Evolutionary conservation across 2,329 filamentous ascomycete genomes (phyloP).

Genomic region (Lasiodiplodia sp.): DNA sequence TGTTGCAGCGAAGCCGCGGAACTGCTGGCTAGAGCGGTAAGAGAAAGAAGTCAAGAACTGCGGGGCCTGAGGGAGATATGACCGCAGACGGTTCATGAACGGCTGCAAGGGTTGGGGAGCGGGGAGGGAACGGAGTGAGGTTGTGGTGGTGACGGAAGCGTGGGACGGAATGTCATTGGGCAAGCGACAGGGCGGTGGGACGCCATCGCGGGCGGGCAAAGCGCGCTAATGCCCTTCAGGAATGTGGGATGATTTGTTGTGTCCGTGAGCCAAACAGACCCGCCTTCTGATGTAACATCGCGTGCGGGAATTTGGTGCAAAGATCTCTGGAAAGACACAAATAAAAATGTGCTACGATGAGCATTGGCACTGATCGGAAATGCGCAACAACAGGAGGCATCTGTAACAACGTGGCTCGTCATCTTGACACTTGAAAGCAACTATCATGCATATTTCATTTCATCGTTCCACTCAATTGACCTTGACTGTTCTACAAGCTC

Average conservation of each 20-base stretch:
- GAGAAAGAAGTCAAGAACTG: background rate
- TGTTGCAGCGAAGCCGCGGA: slow-evolving; percentile 15
- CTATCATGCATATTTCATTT: background rate
- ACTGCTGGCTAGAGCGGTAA: slow-evolving; percentile 8
- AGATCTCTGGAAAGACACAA: background rate
- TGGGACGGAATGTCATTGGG: slow-evolving; percentile 16
- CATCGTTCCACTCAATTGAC: background rate
- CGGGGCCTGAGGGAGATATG: slow-evolving; percentile 1
- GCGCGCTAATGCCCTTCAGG: background rate
- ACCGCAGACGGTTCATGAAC: slow-evolving; percentile 28
- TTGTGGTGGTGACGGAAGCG: slow-evolving; percentile 6
- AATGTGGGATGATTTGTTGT: slow-evolving; percentile 14
- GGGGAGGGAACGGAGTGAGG: background rate
- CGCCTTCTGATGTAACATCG: slow-evolving; percentile 6
- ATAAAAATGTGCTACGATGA: background rate
- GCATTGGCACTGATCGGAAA: background rate
- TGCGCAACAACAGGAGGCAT: background rate
- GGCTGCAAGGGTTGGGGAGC: background rate
- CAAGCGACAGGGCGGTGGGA: background rate
- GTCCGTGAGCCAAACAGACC: background rate
- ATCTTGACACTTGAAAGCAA: background rate
- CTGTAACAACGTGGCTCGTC: too few species aligned
- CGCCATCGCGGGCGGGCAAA: background rate
- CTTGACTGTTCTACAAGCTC: slow-evolving; percentile 18
- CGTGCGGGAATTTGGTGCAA: background rate